phyloP scores from a whole-genome alignment of 106 monocot genomes.

The Dendrobium chrysotoxum region DNA sequence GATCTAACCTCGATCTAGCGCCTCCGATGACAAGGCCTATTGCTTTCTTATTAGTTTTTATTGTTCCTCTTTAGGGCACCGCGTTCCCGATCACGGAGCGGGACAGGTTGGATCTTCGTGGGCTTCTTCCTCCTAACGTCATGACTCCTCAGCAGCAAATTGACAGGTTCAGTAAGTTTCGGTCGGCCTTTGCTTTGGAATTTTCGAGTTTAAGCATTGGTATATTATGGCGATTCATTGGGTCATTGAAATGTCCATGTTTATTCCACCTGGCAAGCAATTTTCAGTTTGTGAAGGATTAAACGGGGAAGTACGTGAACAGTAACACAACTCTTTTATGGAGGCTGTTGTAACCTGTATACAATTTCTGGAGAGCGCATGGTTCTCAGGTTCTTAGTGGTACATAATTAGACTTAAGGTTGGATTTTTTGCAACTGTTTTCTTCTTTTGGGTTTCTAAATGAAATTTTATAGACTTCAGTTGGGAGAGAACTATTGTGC shows the following conservation, averaged over 20 bases:
- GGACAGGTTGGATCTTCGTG: constrained; percentile 84
- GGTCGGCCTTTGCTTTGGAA: neutral
- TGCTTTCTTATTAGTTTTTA: neutral
- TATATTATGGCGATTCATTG: neutral
- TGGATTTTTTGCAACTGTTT: neutral
- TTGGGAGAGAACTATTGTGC: neutral
- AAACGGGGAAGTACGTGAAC: neutral
- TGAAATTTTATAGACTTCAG: neutral
- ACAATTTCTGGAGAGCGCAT: neutral
- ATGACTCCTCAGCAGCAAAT: constrained; percentile 79
- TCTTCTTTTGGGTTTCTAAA: neutral
- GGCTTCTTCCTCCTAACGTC: constrained; percentile 90
- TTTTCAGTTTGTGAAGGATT: neutral
- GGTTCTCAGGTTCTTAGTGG: neutral
- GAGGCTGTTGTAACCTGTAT: neutral
- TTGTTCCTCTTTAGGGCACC: constrained; percentile 46
- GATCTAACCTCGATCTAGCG: neutral
- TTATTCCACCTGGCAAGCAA: neutral
- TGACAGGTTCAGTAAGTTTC: constrained; percentile 80
- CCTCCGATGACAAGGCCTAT: neutral
- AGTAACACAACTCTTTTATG: neutral
- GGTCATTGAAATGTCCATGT: neutral
- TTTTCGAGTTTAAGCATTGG: neutral
- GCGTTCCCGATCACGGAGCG: constrained; percentile 93
- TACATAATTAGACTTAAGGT: neutral